A percentile compares a stretch with the other conserved stretches of the same genome.
phyloP scores from a whole-genome alignment of 257 asterid species.

The Solanum virginianum region DNA sequence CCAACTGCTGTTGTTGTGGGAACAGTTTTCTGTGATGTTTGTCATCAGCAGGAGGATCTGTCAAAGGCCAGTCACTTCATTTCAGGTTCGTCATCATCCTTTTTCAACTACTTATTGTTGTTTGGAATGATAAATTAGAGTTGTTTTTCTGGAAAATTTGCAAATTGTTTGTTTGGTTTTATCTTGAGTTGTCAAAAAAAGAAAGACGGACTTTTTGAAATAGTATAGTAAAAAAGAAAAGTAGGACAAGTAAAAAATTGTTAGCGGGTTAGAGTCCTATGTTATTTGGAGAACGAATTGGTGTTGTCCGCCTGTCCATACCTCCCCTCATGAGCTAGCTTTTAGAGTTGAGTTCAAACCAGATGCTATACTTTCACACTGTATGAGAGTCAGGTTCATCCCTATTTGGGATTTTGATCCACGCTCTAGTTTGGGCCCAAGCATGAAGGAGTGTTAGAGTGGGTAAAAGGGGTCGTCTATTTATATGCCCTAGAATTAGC shows the following conservation, averaged over 20 bases:
- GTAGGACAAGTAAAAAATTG: not conserved
- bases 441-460: not conserved
- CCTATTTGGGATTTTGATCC: not conserved
- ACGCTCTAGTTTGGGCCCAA: not conserved
- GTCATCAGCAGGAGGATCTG: conserved; percentile 7
- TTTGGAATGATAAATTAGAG: not conserved
- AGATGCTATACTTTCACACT: not conserved
- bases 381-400: not conserved
- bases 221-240: not conserved
- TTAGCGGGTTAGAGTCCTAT: not conserved
- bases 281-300: not conserved
- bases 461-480: not conserved
- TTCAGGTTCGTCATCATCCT: conserved; percentile 30
- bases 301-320: not conserved
- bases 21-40: not conserved
- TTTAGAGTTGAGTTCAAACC: not conserved
- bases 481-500: not conserved
- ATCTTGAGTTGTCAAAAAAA: not conserved
- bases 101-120: not conserved
- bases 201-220: too few relatives aligned
- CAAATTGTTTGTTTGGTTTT: not conserved
- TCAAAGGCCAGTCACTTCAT: conserved; percentile 26
- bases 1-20: not conserved
- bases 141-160: not conserved
- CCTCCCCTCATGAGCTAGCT: not conserved